Base-by-base conservation (phyloP, 1,139 yeast species). In the Yamadazyma triangularis region DNA sequence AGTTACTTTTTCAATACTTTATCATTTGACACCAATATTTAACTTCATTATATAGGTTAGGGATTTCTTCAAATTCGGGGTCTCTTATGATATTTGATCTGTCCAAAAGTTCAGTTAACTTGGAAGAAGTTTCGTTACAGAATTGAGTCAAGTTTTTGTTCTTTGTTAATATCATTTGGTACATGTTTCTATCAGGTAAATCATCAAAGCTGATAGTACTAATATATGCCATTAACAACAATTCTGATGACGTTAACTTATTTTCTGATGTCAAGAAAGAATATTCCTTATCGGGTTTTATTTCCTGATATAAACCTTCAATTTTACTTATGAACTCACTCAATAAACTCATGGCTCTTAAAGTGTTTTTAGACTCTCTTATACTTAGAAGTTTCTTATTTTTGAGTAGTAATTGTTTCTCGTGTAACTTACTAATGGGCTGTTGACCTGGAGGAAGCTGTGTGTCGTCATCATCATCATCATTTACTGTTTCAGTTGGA, bases 401-500 rank as follows among this genome's bases (percentile, higher is more conserved):
- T 47, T 68, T 59, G 18, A 64, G 50, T 28, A 74, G 53, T 35
- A 75, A 43, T 48, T 69, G 69, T 40, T 58, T 47, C 47, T 75
- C 68, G 41, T 78, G 83, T 10, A 75, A 51, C 15, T 73, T 62
- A 32, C 77, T 70, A 4, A 78, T 49, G 0, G 75, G 68, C 2
- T 70, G 70, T 2, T 64, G 58, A 13, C 43, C 47, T 6, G 20
- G 9, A n/a, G n/a, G n/a, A n/a, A n/a, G n/a, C 15, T 44, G 51
- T 9, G 25, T 30, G 5, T 38, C 48, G 12, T 44, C 41, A 24
- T 48, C 53, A 13, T 53, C 60, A 10, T 43, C 48, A 11, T 38
- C 40, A 18, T 18, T 18, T 6, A 18, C 20, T 9, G 9, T 18
- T 18, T 18, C 20, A 7, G 20, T 18, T 18, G 6, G 20, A 7